Percentiles rank a stretch among this genome's conserved stretches.
phyloP scores from a whole-genome alignment of 257 asterid species.

The Solanum raphanifolium region DNA sequence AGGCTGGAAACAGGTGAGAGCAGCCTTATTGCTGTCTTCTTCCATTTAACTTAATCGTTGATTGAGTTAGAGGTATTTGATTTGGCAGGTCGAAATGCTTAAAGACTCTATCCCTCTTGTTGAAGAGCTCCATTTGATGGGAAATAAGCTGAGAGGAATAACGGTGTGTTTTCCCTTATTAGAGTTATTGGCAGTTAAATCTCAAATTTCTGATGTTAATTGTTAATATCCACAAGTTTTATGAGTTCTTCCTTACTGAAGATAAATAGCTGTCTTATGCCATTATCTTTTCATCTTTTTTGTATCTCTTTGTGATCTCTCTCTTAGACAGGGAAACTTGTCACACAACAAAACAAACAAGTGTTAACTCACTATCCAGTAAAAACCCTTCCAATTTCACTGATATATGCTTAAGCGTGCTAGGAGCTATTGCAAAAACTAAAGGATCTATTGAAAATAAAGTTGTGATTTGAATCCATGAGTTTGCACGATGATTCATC shows the following conservation, averaged over 20 bases:
- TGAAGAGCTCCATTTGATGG: conserved; percentile 91
- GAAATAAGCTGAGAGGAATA: conserved; percentile 58
- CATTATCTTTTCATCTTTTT: neutral
- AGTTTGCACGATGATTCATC: neutral
- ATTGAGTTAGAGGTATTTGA: neutral
- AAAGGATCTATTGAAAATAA: neutral
- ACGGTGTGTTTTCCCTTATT: conserved; percentile 27
- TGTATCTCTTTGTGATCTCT: neutral
- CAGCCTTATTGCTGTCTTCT: conserved; percentile 1
- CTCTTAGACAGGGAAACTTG: neutral
- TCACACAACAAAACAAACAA: neutral
- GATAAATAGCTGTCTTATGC: neutral
- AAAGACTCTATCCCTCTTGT: conserved; percentile 52
- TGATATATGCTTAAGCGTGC: neutral
- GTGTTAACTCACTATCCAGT: neutral
- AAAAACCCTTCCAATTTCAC: neutral
- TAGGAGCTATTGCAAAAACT: neutral
- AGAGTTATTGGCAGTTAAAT: neutral
- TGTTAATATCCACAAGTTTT: neutral
- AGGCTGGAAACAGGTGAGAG: conserved; percentile 64
- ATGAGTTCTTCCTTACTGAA: neutral
- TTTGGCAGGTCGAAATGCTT: conserved; percentile 67
- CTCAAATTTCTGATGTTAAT: neutral
- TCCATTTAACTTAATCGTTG: neutral
- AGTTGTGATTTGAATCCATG: neutral